Base-by-base conservation (phyloP, 148 eudicot genomes). In the Cornus controversa region DNA sequence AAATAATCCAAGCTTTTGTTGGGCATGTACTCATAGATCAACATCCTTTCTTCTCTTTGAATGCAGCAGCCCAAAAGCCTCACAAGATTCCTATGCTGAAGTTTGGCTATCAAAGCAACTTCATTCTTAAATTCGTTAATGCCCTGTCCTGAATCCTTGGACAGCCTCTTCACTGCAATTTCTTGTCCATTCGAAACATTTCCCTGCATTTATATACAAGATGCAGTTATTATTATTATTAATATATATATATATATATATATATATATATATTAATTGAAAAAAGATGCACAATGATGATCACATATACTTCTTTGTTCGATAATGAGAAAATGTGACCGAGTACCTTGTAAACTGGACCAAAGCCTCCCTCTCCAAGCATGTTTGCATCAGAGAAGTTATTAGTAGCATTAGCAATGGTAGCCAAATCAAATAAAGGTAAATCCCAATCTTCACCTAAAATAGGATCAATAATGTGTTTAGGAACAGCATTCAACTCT, bases 41-140 rank as follows among this genome's bases (percentile, higher is more conserved):
- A 69, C 69, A 82, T 73, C 27, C 74, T 77, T 26, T 82, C 84
- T 9, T 78, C 70, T 74, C 81, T 67, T 42, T 78, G 64, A 40
- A 77, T 45, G 75, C 84, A 82, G 18, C 84, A 82, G 23, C 84
- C 84, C 40, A 82, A n/a, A 42, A 82, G 68, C 72, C 78, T 73
- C 14, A 82, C 78, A 23, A 82, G 84, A 23, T 82, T 82, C 69
- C 71, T 27, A 28, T 82, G 84, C 62, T 82, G 84, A 65, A 82
- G 80, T 64, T 82, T 82, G 9, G 84, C 57, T 24, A 82, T 82
- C 67, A 73, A 31, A 42, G 73, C 69, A 9, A 78, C 67, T 73
- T 82, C 84, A 31, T 73, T 82, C 31, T 77, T 77, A 27, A 82
- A 78, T 62, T 82, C 84, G 62, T 73, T 47, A 67, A 67, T 23